Evolutionary conservation across 2,329 filamentous ascomycete species (phyloP).

Genomic region (Plectosphaerella sp.): DNA sequence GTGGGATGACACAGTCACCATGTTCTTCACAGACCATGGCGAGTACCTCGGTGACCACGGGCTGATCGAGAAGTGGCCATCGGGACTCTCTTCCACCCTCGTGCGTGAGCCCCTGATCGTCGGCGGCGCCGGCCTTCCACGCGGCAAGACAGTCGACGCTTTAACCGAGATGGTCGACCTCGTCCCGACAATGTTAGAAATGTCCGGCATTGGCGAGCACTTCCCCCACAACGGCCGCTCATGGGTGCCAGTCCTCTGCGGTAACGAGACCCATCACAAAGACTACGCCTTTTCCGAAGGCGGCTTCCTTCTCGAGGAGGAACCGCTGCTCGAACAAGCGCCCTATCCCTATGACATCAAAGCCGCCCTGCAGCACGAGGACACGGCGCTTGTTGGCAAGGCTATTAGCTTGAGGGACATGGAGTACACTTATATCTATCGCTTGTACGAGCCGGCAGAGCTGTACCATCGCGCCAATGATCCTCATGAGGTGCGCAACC

Average conservation of each 20-base stretch:
- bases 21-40: conserved; percentile 40
- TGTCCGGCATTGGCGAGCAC: conserved; percentile 27
- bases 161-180: conserved; percentile 41
- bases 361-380: conserved; percentile 35
- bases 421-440: conserved; percentile 36
- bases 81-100: conserved; percentile 32
- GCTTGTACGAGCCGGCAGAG: conserved; percentile 37
- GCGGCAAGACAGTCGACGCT: conserved; percentile 21
- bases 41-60: conserved; percentile 41
- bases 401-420: conserved; percentile 28
- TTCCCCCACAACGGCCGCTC: conserved; percentile 35
- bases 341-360: conserved; percentile 42
- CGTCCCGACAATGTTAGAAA: conserved; percentile 34
- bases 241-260: conserved; percentile 21
- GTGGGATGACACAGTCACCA: conserved; percentile 32
- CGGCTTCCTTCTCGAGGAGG: conserved; percentile 35
- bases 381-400: conserved; percentile 36
- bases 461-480: conserved; percentile 33
- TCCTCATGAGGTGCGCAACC: conserved; percentile 30
- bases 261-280: conserved; percentile 22
- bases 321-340: conserved; percentile 36
- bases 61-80: conserved; percentile 42
- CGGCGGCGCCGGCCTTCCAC: conserved; percentile 31
- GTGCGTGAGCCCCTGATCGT: conserved; percentile 37
- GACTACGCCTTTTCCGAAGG: conserved; percentile 36